A percentile compares a stretch with the other conserved stretches of the same genome.
Evolutionary conservation across 140 eudicot genomes (phyloP).

Genomic region (Cichorium intybus): DNA sequence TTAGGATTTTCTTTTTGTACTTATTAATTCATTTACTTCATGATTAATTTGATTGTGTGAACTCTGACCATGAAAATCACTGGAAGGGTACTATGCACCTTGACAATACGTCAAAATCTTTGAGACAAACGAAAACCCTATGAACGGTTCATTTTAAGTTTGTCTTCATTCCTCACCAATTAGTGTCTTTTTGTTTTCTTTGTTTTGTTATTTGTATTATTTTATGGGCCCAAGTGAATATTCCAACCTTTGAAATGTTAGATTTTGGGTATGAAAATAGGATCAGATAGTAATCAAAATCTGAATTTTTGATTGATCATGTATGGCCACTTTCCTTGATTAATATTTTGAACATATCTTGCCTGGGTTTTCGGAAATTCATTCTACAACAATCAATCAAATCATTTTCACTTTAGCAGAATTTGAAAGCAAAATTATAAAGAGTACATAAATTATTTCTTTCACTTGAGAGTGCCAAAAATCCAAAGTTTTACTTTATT

Average conservation of each 20-base stretch:
- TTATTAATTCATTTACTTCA: not conserved
- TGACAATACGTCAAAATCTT: conserved; percentile 6
- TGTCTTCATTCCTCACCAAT: not conserved
- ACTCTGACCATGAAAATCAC: not conserved
- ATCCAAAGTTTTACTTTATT: too few species aligned
- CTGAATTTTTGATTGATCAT: too few species aligned
- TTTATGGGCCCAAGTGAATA: conserved; percentile 8
- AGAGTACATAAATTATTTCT: too few species aligned
- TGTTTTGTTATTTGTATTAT: conserved; percentile 1
- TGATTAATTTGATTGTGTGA: too few species aligned
- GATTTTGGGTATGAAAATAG: too few species aligned
- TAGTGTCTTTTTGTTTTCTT: not conserved
- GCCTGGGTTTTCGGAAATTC: not conserved
- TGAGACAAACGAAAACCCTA: not conserved
- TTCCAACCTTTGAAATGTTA: not conserved
- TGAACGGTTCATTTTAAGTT: not conserved
- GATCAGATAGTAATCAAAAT: too few species aligned
- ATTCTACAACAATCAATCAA: too few species aligned
- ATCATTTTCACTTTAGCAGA: too few species aligned
- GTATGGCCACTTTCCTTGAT: too few species aligned
- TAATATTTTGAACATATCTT: too few species aligned
- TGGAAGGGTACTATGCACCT: not conserved
- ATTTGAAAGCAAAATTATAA: too few species aligned
- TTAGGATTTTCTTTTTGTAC: not conserved
- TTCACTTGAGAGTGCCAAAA: too few species aligned